These are phyloP conservation scores for Cytidiella melzeri DNA, from an alignment of 768 basidiomycete genomes.

Conservation along the genomic window DNA sequence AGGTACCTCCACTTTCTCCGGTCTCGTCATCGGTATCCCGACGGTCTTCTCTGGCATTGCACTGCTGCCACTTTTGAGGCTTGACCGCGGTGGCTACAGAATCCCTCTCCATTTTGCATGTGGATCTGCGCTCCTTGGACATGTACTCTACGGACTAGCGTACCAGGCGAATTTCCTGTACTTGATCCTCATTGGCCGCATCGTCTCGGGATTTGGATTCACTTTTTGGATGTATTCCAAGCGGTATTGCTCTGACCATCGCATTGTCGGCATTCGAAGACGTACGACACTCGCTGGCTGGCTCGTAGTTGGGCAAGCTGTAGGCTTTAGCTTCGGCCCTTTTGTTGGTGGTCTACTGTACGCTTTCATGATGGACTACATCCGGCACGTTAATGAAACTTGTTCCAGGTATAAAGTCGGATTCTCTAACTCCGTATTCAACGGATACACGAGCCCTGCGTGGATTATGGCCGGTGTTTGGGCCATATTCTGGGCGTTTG, in stretches of 20 bases:
- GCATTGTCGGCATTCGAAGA: slow-evolving; percentile 56
- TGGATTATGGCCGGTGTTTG: slow-evolving; percentile 59
- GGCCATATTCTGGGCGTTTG: slow-evolving; percentile 42
- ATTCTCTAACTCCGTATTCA: slow-evolving; percentile 50
- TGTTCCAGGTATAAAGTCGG: slow-evolving; percentile 46
- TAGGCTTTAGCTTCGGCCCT: slow-evolving; percentile 58
- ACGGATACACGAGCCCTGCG: slow-evolving; percentile 61
- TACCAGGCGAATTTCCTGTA: slow-evolving; percentile 56
- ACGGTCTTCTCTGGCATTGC: slow-evolving; percentile 53
- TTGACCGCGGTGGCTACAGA: slow-evolving; percentile 52
- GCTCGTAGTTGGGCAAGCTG: slow-evolving; percentile 56
- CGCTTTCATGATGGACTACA: too few relatives aligned
- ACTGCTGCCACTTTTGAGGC: slow-evolving; percentile 48
- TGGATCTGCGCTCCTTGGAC: slow-evolving; percentile 44
- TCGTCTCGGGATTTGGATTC: slow-evolving; percentile 55
- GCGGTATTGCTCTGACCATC: slow-evolving; percentile 63
- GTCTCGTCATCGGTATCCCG: slow-evolving; percentile 63
- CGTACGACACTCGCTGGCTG: slow-evolving; percentile 58
- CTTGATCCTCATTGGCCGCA: slow-evolving; percentile 66
- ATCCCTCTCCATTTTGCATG: slow-evolving; percentile 51
- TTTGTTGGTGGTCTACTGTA: slow-evolving; percentile 56
- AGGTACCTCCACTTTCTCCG: slow-evolving; percentile 65
- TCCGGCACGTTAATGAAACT: too few relatives aligned
- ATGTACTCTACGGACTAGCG: slow-evolving; percentile 55
- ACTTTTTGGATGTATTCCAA: slow-evolving; percentile 64